Evolutionary conservation across 495 filamentous ascomycete species (phyloP).

Genomic region (Aspergillus ostianus): DNA sequence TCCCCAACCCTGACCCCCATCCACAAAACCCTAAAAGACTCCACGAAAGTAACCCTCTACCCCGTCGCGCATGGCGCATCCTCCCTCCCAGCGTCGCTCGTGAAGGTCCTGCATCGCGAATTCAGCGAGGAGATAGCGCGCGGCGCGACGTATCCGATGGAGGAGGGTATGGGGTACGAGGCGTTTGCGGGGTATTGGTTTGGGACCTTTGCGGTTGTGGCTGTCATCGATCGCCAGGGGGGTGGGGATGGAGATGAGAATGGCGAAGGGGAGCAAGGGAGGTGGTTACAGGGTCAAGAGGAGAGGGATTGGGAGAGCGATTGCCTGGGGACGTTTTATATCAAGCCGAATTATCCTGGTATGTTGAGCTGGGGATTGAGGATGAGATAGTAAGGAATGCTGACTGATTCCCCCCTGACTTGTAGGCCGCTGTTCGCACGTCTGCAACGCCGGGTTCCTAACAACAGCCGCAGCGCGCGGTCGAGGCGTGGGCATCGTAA

Average conservation of each 20-base stretch:
- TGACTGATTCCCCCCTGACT: too few species aligned
- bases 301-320: slow-evolving; percentile 74
- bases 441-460: slow-evolving; percentile 93
- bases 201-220: slow-evolving; percentile 86
- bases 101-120: slow-evolving; percentile 74
- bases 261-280: slow-evolving; percentile 21
- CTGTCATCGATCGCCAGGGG: slow-evolving; percentile 57
- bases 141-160: slow-evolving; percentile 93
- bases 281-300: slow-evolving; percentile 12
- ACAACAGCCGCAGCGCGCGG: slow-evolving; percentile 83
- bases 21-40: slow-evolving; percentile 76
- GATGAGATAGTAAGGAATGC: background rate
- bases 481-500: slow-evolving; percentile 79
- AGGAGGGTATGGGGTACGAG: slow-evolving; percentile 65
- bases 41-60: slow-evolving; percentile 77
- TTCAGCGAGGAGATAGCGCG: slow-evolving; percentile 87
- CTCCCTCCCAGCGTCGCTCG: slow-evolving; percentile 47
- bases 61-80: slow-evolving; percentile 66
- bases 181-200: slow-evolving; percentile 90
- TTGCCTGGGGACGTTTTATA: slow-evolving; percentile 93
- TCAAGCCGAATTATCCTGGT: slow-evolving; percentile 98
- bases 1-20: slow-evolving; percentile 66
- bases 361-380: slow-evolving; percentile 24
- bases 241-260: slow-evolving; percentile 58
- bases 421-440: slow-evolving; percentile 60